A percentile compares a stretch with the other conserved stretches of the same genome.
Conservation (phyloP, 805 yeast species). For the Henningerozyma blattae region DNA sequence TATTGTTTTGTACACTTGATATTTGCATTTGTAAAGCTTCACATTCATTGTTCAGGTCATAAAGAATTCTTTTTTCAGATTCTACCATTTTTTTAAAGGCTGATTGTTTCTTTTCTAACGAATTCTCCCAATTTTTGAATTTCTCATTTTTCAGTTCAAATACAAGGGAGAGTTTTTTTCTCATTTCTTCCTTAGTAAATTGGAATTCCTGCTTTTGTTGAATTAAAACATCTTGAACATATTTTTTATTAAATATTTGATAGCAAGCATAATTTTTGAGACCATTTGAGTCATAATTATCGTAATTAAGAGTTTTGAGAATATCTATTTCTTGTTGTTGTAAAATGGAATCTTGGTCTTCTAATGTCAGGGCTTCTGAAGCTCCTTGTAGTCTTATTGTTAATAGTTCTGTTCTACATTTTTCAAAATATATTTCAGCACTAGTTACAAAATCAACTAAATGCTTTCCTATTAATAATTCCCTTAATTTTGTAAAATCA, state of each 20-base stretch:
- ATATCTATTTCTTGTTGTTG: slow-evolving; percentile 2
- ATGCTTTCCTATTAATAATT: slow-evolving; percentile 52
- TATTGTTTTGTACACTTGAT: slow-evolving; percentile 11
- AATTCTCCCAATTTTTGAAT: slow-evolving; percentile 51
- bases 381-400: slow-evolving; percentile 30
- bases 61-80: slow-evolving; percentile 46
- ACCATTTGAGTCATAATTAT: slow-evolving; percentile 20
- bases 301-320: slow-evolving; percentile 12
- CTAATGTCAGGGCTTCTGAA: slow-evolving; percentile 8
- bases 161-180: slow-evolving; percentile 31
- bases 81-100: too few relatives aligned
- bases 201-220: slow-evolving; percentile 37
- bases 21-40: slow-evolving; percentile 27
- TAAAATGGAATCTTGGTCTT: not conserved
- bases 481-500: slow-evolving; percentile 57
- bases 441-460: slow-evolving; percentile 69
- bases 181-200: slow-evolving; percentile 32
- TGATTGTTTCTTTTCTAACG: slow-evolving; percentile 44
- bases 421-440: slow-evolving; percentile 67
- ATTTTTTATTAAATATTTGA: slow-evolving; percentile 24
- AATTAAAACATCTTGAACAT: slow-evolving; percentile 29
- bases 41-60: slow-evolving; percentile 27
- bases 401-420: slow-evolving; percentile 49
- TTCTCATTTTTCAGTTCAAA: slow-evolving; percentile 40
- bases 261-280: slow-evolving; percentile 30